Evolutionary conservation across 2,329 filamentous ascomycete species (phyloP).

Genomic region (Pezicula carpinea): DNA sequence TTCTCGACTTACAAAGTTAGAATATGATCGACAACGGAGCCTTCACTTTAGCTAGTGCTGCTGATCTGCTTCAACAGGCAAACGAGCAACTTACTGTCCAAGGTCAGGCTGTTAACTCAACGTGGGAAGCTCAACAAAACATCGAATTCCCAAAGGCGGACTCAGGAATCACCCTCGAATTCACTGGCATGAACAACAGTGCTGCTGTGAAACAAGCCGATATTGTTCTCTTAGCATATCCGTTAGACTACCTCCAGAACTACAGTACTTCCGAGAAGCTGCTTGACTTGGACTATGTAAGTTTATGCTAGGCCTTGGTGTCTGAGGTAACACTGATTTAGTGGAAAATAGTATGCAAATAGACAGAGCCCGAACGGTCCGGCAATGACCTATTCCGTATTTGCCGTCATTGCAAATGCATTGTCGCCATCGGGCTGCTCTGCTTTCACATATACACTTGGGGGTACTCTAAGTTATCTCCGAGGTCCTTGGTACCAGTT

Average conservation of each 20-base stretch:
- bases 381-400: conserved; percentile 70
- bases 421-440: conserved; percentile 64
- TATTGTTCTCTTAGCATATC: conserved; percentile 62
- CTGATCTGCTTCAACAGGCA: conserved; percentile 43
- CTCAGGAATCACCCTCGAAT: conserved; percentile 60
- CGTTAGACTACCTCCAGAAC: conserved; percentile 55
- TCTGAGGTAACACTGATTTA: conserved; percentile 5
- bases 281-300: conserved; percentile 56
- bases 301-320: conserved; percentile 12
- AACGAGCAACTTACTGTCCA: conserved; percentile 18
- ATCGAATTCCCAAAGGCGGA: conserved; percentile 49
- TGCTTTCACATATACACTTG: conserved; percentile 62
- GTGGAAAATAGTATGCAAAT: conserved; percentile 49
- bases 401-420: conserved; percentile 61
- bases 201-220: conserved; percentile 67
- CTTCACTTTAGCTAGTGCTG: conserved; percentile 49
- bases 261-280: conserved; percentile 42
- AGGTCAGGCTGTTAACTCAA: conserved; percentile 42
- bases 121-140: conserved; percentile 52
- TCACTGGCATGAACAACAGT: conserved; percentile 60
- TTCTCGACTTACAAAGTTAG: not conserved
- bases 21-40: conserved; percentile 53
- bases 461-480: conserved; percentile 58
- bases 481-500: conserved; percentile 66
- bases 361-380: conserved; percentile 65